Evolutionary conservation across 768 basidiomycete genomes (phyloP).

Genomic region (Pulveroboletus sp.): DNA sequence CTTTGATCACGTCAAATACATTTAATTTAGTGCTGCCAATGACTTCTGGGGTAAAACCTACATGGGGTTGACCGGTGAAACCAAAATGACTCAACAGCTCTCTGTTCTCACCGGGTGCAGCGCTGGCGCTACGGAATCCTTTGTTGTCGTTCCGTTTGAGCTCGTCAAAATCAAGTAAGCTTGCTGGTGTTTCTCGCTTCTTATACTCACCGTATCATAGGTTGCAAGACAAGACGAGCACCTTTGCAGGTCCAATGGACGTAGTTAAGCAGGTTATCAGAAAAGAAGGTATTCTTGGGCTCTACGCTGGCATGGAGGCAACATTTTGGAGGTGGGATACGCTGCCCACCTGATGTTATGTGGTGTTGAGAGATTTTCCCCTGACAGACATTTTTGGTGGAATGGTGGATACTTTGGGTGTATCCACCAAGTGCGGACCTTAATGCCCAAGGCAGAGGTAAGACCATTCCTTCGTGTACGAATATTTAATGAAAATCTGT

Average conservation of each 20-base stretch:
- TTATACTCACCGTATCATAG: slow-evolving; percentile 33
- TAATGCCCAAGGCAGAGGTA: slow-evolving; percentile 87
- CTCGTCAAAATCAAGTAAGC: slow-evolving; percentile 80
- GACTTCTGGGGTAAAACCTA: slow-evolving; percentile 95
- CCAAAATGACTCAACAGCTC: slow-evolving; percentile 86
- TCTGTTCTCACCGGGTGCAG: slow-evolving; percentile 89
- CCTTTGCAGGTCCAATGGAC: slow-evolving; percentile 88
- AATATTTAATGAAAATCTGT: neutral
- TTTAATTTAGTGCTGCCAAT: slow-evolving; percentile 64
- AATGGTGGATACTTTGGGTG: slow-evolving; percentile 95
- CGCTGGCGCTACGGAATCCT: slow-evolving; percentile 94
- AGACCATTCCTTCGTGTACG: slow-evolving; percentile 12
- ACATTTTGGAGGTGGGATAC: slow-evolving; percentile 86
- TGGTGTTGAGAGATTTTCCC: neutral
- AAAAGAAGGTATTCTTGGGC: slow-evolving; percentile 77
- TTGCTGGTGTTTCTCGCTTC: slow-evolving; percentile 19
- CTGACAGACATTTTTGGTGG: slow-evolving; percentile 75
- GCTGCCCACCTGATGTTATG: neutral
- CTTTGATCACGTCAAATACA: neutral
- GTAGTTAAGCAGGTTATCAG: slow-evolving; percentile 78
- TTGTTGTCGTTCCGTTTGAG: slow-evolving; percentile 96
- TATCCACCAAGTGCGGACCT: slow-evolving; percentile 78
- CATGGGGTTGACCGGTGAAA: slow-evolving; percentile 56
- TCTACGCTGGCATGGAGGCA: slow-evolving; percentile 95
- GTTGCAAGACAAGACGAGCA: slow-evolving; percentile 90